These are phyloP conservation scores for Oryza glaberrima DNA, from an alignment of 176 grass and related monocot species.

Conservation along the genomic window DNA sequence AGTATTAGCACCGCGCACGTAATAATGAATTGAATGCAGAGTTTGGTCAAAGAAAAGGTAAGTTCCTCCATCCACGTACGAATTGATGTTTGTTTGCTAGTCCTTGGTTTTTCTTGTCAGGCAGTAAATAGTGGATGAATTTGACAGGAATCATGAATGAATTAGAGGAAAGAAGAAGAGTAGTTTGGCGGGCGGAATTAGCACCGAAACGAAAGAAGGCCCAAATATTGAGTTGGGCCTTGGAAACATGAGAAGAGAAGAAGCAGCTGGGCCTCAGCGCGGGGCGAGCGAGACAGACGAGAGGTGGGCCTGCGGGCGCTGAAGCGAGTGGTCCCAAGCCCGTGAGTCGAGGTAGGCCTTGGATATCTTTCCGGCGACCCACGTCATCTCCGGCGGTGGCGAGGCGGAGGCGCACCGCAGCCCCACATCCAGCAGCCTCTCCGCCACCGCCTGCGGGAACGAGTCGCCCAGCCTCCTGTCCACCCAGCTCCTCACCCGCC, in stretches of 20 bases:
- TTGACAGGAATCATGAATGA: background rate
- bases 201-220: background rate
- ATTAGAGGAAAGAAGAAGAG: too few species aligned
- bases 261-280: slow-evolving; percentile 18
- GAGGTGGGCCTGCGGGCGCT: slow-evolving; percentile 43
- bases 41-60: background rate
- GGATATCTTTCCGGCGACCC: slow-evolving; percentile 73
- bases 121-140: background rate
- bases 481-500: slow-evolving; percentile 56
- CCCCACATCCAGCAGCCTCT: slow-evolving; percentile 60
- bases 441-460: slow-evolving; percentile 56
- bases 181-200: too few species aligned
- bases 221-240: too few species aligned
- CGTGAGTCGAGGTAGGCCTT: slow-evolving; percentile 62
- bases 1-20: background rate
- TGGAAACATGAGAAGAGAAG: too few species aligned
- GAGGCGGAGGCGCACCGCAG: slow-evolving; percentile 48
- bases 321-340: slow-evolving; percentile 57
- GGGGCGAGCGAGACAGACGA: slow-evolving; percentile 67
- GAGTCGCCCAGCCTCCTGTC: slow-evolving; percentile 74
- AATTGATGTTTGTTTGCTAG: background rate
- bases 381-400: slow-evolving; percentile 66
- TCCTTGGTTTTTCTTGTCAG: background rate
- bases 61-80: background rate
- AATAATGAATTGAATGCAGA: background rate